A percentile compares a stretch with the other conserved stretches of the same genome.
These are phyloP conservation scores for Candida parachauliodes DNA, from an alignment of 805 yeast genomes.

Conservation along the genomic window DNA sequence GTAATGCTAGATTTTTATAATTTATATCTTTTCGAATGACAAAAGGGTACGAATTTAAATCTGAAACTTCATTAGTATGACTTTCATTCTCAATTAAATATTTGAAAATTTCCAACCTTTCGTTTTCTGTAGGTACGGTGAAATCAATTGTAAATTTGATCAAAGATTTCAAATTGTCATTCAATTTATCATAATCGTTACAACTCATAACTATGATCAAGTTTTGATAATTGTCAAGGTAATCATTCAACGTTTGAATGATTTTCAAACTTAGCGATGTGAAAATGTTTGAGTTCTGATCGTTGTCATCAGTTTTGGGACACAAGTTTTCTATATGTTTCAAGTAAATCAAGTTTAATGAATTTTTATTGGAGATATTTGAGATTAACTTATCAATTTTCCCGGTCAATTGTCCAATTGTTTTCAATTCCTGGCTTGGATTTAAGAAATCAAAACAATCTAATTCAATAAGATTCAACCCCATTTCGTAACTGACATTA, in stretches of 20 bases:
- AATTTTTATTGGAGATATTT: slow-evolving; percentile 21
- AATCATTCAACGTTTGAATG: slow-evolving; percentile 53
- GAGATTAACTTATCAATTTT: slow-evolving; percentile 60
- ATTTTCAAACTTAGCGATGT: slow-evolving; percentile 53
- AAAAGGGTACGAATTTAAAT: slow-evolving; percentile 13
- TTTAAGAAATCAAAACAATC: slow-evolving; percentile 68
- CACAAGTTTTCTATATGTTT: slow-evolving; percentile 78
- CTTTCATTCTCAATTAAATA: slow-evolving; percentile 37
- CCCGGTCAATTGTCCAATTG: slow-evolving; percentile 74
- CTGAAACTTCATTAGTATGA: background rate
- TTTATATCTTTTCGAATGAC: slow-evolving; percentile 45
- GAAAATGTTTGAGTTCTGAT: slow-evolving; percentile 34
- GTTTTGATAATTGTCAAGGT: slow-evolving; percentile 39
- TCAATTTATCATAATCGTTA: slow-evolving; percentile 64
- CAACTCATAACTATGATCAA: slow-evolving; percentile 61
- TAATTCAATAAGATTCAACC: slow-evolving; percentile 62
- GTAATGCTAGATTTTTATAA: slow-evolving; percentile 59
- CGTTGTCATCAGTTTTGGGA: slow-evolving; percentile 59
- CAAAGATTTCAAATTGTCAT: slow-evolving; percentile 60
- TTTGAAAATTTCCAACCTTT: slow-evolving; percentile 61
- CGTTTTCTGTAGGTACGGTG: slow-evolving; percentile 74
- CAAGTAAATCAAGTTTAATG: slow-evolving; percentile 49
- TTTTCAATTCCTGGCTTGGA: slow-evolving; percentile 71
- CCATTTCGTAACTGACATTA: slow-evolving; percentile 53
- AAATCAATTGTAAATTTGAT: slow-evolving; percentile 76